Conservation (phyloP, 2,329 filamentous ascomycete genomes). For the Aureobasidium sp. region DNA sequence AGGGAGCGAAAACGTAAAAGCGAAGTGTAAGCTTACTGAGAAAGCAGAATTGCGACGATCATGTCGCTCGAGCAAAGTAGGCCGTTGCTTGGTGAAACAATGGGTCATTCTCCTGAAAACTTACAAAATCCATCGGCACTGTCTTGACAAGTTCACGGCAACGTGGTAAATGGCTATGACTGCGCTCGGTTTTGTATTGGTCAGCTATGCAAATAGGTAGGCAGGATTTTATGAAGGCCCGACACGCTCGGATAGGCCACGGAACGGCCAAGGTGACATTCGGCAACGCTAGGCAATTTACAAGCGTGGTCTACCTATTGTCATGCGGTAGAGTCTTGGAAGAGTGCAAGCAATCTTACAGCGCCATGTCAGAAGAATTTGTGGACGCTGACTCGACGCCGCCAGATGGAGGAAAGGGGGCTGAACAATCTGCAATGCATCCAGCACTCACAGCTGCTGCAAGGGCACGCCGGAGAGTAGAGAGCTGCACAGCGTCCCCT, state of each 20-base stretch:
- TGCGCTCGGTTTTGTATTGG: neutral
- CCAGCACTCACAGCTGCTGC: neutral
- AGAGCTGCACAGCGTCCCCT: neutral
- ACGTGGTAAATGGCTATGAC: neutral
- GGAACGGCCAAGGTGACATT: slow-evolving; percentile 8
- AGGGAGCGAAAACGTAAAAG: slow-evolving; percentile 5
- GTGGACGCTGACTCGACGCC: neutral
- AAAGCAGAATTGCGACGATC: slow-evolving; percentile 1
- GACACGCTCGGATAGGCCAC: slow-evolving; percentile 10
- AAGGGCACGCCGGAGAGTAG: neutral
- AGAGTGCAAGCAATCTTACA: neutral
- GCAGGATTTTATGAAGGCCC: slow-evolving; percentile 11
- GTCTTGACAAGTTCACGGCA: slow-evolving; percentile 2
- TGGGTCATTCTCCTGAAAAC: slow-evolving; percentile 13
- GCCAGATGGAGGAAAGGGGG: neutral
- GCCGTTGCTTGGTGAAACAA: slow-evolving; percentile 14
- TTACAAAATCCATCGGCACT: neutral
- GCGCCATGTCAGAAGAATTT: neutral
- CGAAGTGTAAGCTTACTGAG: slow-evolving; percentile 8
- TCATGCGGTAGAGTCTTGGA: neutral
- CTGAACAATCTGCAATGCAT: neutral
- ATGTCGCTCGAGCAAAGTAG: slow-evolving; percentile 3
- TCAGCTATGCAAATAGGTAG: slow-evolving; percentile 9
- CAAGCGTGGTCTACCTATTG: neutral
- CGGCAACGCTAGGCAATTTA: slow-evolving; percentile 2